Percentiles rank a stretch among this genome's conserved stretches.
Evolutionary conservation across 352 stramenopile species (phyloP).

Genomic region (Globisporangium paroecandrum): DNA sequence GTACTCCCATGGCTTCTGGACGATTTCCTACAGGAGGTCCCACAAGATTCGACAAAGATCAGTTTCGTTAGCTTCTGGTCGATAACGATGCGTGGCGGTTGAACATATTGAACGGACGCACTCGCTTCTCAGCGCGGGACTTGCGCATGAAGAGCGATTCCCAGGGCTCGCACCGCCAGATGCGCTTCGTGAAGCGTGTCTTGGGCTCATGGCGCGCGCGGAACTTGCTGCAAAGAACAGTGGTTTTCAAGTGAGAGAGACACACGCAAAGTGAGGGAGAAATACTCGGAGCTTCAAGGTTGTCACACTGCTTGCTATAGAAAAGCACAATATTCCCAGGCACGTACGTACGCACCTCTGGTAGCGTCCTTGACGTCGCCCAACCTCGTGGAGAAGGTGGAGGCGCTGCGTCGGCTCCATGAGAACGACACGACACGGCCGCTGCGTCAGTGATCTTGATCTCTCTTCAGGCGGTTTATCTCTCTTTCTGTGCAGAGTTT

Average conservation of each 20-base stretch:
- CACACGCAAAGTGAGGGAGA: not conserved
- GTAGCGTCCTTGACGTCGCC: conserved; percentile 37
- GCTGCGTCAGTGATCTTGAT: not conserved
- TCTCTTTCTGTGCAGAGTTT: not conserved
- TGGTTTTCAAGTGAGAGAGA: not conserved
- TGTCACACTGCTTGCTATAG: not conserved
- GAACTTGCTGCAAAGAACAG: conserved; percentile 44
- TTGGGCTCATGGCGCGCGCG: conserved; percentile 42
- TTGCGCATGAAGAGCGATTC: conserved; percentile 84
- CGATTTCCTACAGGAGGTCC: conserved; percentile 39
- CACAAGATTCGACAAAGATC: not conserved
- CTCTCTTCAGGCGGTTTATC: not conserved
- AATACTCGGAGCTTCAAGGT: not conserved
- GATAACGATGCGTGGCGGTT: not conserved
- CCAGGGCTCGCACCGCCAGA: conserved; percentile 37
- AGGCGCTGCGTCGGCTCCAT: conserved; percentile 27
- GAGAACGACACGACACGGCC: not conserved
- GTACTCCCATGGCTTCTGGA: conserved; percentile 68
- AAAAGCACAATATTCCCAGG: not conserved
- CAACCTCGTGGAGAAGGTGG: conserved; percentile 34
- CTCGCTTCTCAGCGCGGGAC: conserved; percentile 54
- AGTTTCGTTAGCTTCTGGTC: not conserved
- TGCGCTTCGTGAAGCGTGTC: conserved; percentile 29
- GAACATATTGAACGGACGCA: conserved; percentile 14
- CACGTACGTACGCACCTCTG: conserved; percentile 36